Conservation (phyloP, 352 stramenopile species). For the Achlya hypogyna region DNA sequence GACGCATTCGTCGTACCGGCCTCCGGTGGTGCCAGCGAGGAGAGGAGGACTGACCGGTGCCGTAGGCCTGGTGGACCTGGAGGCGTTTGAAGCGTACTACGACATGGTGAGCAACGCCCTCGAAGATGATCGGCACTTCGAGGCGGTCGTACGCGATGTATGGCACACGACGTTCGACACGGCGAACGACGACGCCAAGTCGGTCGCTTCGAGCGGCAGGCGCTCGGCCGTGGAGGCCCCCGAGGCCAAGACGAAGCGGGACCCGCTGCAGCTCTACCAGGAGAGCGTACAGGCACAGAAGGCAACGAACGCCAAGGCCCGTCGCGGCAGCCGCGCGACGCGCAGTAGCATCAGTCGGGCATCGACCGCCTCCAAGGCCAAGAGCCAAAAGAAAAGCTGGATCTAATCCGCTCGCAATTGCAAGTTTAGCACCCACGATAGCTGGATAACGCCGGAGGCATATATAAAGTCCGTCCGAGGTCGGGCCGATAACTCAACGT, state of each 20-base stretch:
- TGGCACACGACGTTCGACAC: neutral
- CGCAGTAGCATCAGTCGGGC: neutral
- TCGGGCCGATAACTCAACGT: too few species aligned
- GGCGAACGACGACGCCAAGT: neutral
- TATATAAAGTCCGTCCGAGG: too few species aligned
- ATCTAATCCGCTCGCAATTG: neutral
- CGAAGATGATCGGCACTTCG: slow-evolving; percentile 2
- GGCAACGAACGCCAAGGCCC: neutral
- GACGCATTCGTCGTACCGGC: neutral
- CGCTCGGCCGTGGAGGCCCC: neutral
- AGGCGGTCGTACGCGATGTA: neutral
- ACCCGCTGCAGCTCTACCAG: slow-evolving; percentile 8
- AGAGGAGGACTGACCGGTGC: neutral
- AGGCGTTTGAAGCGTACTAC: slow-evolving; percentile 16
- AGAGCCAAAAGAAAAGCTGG: neutral
- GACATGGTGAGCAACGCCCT: slow-evolving; percentile 3
- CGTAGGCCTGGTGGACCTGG: neutral
- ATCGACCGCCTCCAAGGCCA: neutral
- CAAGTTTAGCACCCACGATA: neutral
- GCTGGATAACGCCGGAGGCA: neutral
- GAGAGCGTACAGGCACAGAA: neutral
- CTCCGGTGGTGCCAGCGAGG: neutral
- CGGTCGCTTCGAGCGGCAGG: neutral
- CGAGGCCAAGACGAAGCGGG: neutral
- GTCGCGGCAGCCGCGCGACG: neutral